These are phyloP conservation scores for Dissophora globulifera DNA, from an alignment of 192 early-diverging fungal genomes.

Conservation along the genomic window DNA sequence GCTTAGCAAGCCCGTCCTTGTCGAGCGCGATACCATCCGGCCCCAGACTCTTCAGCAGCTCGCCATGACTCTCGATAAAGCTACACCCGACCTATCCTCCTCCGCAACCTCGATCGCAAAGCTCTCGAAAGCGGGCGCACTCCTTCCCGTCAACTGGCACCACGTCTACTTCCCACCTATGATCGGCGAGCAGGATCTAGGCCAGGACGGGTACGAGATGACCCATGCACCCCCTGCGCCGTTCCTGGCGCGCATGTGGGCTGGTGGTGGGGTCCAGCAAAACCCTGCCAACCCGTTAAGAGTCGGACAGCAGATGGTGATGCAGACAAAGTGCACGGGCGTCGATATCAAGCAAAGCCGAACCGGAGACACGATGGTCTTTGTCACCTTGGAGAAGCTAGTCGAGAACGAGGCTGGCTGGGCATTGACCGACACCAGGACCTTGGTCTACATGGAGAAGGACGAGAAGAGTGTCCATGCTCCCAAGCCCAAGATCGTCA, in stretches of 20 bases:
- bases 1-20: constrained; percentile 33
- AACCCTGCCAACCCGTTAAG: constrained; percentile 66
- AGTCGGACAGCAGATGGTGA: constrained; percentile 69
- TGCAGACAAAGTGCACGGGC: constrained; percentile 65
- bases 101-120: background rate
- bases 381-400: constrained; percentile 75
- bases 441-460: constrained; percentile 72
- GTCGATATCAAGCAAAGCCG: constrained; percentile 65
- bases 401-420: constrained; percentile 70
- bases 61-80: constrained; percentile 39
- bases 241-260: constrained; percentile 88
- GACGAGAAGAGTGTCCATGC: constrained; percentile 7
- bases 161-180: constrained; percentile 84
- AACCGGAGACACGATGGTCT: constrained; percentile 65
- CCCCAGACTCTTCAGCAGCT: constrained; percentile 36
- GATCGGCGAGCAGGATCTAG: constrained; percentile 69
- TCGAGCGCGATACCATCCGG: constrained; percentile 47
- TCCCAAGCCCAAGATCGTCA: constrained; percentile 38
- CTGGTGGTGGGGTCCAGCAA: constrained; percentile 77
- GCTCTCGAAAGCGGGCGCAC: constrained; percentile 28
- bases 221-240: constrained; percentile 80
- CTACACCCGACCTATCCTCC: constrained; percentile 3
- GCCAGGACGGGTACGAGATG: constrained; percentile 85
- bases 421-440: constrained; percentile 72
- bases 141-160: constrained; percentile 79